Evolutionary conservation across 73 alveolate species (phyloP), one percentile per base, ranked within the genome.

Genomic region (Halteria grandinella): DNA sequence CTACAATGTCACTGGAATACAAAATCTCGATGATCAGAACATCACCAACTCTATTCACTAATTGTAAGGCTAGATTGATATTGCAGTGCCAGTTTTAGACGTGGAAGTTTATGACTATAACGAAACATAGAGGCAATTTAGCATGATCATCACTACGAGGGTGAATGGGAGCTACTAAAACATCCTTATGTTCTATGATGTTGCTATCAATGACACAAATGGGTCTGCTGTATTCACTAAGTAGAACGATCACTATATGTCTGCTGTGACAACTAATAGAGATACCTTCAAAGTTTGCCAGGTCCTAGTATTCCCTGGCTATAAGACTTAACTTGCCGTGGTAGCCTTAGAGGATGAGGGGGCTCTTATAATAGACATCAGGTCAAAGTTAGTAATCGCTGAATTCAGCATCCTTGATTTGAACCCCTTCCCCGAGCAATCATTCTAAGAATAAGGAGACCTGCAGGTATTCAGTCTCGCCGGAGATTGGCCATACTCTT

Each of bases 401-500:
- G 25, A 36, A 12, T 60, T 60, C 48, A 43, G 34, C 8, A 60
- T 60, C 1, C 37, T 40, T 36, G 15, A 36, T 18, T 55, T 40
- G n/a, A 60, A 60, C 24, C 2, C 20, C 18, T 60, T 60, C 29
- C 37, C 27, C 1, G 1, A 60, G 1, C 27, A 60, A 21, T 44
- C 37, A 21, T n/a, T 15, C 4, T 2, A 40, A 2, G 29, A 60
- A 3, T 4, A 31, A 12, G 77, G 77, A n/a, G 60, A 36, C 7
- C 32, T 60, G 6, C 11, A 37, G 21, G 58, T 60, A 5, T 25
- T 10, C 29, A 36, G 25, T 10, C 45, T 43, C 15, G 53, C 32
- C 5, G 80, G 80, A 7, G 66, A 66, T 44, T 66, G 64, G 69
- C 80, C 80, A 2, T 21, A 66, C 29, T 8, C 51, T n/a, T 17